Percentiles rank a stretch among this genome's conserved stretches.
Evolutionary conservation across 2,329 filamentous ascomycete species (phyloP).

Genomic region (Aureobasidium sp.): DNA sequence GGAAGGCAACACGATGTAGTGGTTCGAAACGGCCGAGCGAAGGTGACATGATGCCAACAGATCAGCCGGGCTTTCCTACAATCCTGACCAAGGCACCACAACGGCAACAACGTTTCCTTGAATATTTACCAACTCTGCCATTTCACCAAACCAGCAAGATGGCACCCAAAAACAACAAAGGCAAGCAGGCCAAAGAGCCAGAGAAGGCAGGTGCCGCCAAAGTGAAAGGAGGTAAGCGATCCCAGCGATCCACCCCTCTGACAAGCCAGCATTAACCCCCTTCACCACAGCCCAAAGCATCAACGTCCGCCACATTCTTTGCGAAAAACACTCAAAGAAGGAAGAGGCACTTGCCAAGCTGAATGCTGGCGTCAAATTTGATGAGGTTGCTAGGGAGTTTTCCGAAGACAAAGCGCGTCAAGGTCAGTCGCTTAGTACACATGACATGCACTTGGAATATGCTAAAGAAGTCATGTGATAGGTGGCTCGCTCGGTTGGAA

Average conservation of each 20-base stretch:
- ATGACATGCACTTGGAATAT: not conserved
- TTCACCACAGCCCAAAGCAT: conserved; percentile 50
- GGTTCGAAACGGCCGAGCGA: not conserved
- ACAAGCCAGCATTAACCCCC: not conserved
- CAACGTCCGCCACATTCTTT: conserved; percentile 70
- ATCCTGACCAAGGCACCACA: not conserved
- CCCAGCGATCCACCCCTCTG: not conserved
- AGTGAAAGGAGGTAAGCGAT: conserved; percentile 37
- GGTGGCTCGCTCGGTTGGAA: conserved; percentile 70
- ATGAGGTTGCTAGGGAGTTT: conserved; percentile 64
- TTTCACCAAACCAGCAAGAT: conserved; percentile 2
- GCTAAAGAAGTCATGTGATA: conserved; percentile 26
- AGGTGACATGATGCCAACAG: not conserved
- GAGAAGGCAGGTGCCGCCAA: conserved; percentile 33
- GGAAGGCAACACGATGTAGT: not conserved
- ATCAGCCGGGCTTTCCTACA: not conserved
- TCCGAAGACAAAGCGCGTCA: conserved; percentile 71
- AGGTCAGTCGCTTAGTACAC: conserved; percentile 31
- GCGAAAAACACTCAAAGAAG: conserved; percentile 70
- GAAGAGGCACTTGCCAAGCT: conserved; percentile 67
- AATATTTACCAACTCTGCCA: not conserved
- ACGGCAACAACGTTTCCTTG: not conserved
- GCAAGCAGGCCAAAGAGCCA: conserved; percentile 23
- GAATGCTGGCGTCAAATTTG: conserved; percentile 61
- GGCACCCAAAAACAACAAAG: conserved; percentile 24